Evolutionary conservation across 768 basidiomycete species (phyloP), one percentile per base, ranked within the genome.

Genomic region (Myochromella boudieri): DNA sequence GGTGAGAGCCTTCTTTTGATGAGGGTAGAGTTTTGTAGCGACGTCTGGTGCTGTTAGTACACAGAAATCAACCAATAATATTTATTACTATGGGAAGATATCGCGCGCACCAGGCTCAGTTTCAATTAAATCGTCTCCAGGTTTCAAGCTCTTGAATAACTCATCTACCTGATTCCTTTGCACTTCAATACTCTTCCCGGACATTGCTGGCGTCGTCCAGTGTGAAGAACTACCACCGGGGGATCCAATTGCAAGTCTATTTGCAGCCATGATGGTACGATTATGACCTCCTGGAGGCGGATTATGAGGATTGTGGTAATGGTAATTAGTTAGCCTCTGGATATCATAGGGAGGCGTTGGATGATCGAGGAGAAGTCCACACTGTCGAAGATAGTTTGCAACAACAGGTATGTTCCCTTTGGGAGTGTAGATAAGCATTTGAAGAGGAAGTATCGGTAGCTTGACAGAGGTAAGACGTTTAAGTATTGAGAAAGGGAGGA

Each of bases 1-100:
- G 1, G 95, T 93, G 15, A 99, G 75, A 18, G 95, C 97, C 66
- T 95, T 95, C 70, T 94, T 95, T 70, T 99, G 97, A 74, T 99
- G 97, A 15, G 95, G 92, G 68, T 98, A 99, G 6, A 99, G 73
- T 37, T 70, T 76, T 17, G 97, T 97, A 28, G 85, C 87, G 44
- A 99, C 81, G 57, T 87, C 83, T 43, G 74, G 59, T 40, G 69
- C 87, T 88, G 32, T 15, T 20, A 15, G 14, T 15, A 43, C 17
- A n/a, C 17, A 20, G 17, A 53, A 14, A n/a, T 17, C 27, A 37
- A 36, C 24, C 18, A 42, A 22, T 17, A 21, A 37, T 3, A n/a
- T 15, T 14, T n/a, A 11, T 11, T 7, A 24, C 33, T 24, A 10
- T n/a, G 31, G 11, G 3, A 15, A n/a, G 8, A 11, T 9, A 34